Evolutionary conservation across 371 early-diverging fungal genomes (phyloP).

Genomic region (Mortierella sp.): DNA sequence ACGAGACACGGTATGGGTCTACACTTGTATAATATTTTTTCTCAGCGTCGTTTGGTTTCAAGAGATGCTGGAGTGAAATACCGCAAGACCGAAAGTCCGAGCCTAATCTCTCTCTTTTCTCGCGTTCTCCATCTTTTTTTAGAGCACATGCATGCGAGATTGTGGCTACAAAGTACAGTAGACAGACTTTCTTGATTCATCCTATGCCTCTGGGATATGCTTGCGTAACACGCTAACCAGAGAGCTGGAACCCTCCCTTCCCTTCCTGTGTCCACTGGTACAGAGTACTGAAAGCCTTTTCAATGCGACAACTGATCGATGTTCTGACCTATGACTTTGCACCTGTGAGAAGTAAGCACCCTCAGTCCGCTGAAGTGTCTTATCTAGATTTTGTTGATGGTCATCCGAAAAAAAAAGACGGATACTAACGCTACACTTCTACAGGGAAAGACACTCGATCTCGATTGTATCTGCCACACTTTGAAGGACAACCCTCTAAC

Average conservation of each 20-base stretch:
- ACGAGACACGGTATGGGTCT: slow-evolving; percentile 37
- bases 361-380: too few relatives aligned
- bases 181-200: background rate
- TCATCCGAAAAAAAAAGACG: background rate
- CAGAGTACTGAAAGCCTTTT: slow-evolving; percentile 50
- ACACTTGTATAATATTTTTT: background rate
- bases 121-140: slow-evolving; percentile 1
- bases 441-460: slow-evolving; percentile 42
- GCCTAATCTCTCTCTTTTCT: slow-evolving; percentile 4
- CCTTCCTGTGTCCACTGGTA: background rate
- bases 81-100: background rate
- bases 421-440: background rate
- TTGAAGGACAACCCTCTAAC: slow-evolving; percentile 41
- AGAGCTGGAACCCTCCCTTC: background rate
- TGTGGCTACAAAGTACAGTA: slow-evolving; percentile 51
- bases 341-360: slow-evolving; percentile 35
- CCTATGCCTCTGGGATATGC: background rate
- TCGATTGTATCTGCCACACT: slow-evolving; percentile 45
- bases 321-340: slow-evolving; percentile 54
- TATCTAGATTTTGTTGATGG: too few relatives aligned
- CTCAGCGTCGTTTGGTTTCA: background rate
- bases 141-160: slow-evolving; percentile 55
- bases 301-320: slow-evolving; percentile 47
- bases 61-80: background rate
- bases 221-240: background rate